Evolutionary conservation across 495 filamentous ascomycete species (phyloP).

Genomic region (Bombardia bombarda): DNA sequence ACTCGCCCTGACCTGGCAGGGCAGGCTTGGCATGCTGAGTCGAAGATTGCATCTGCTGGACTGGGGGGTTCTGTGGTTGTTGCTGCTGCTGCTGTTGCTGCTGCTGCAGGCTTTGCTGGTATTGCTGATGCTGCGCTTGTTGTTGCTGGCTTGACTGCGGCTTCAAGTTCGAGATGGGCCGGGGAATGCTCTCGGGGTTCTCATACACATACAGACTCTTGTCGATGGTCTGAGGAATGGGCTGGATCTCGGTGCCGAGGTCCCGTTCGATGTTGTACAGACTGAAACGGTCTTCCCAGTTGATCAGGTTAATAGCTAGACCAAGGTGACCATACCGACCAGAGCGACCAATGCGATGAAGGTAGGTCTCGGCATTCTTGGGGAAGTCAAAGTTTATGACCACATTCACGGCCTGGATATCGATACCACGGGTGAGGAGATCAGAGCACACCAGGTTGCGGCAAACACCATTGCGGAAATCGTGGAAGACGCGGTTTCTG

Average conservation of each 20-base stretch:
- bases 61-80: constrained; percentile 17
- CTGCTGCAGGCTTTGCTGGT: constrained; percentile 19
- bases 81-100: constrained; percentile 19
- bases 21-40: constrained; percentile 7
- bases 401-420: constrained; percentile 99
- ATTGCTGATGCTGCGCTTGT: constrained; percentile 15
- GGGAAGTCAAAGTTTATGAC: constrained; percentile 99
- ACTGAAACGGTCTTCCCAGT: constrained; percentile 98
- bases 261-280: constrained; percentile 98
- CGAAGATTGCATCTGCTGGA: constrained; percentile 18
- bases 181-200: constrained; percentile 85
- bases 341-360: constrained; percentile 96
- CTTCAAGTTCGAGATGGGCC: constrained; percentile 51
- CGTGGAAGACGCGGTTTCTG: constrained; percentile 97
- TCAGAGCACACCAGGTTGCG: constrained; percentile 98
- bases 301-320: constrained; percentile 97
- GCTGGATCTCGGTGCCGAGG: constrained; percentile 91
- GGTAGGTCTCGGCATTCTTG: constrained; percentile 98
- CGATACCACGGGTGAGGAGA: constrained; percentile 94
- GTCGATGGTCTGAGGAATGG: constrained; percentile 89
- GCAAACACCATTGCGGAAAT: constrained; percentile 96
- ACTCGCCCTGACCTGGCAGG: constrained; percentile 14
- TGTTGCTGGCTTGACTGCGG: constrained; percentile 20
- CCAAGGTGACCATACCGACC: constrained; percentile 95
- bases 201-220: constrained; percentile 99